Evolutionary conservation across 2,329 filamentous ascomycete species (phyloP).

Genomic region (Fusarium phyllophilum): DNA sequence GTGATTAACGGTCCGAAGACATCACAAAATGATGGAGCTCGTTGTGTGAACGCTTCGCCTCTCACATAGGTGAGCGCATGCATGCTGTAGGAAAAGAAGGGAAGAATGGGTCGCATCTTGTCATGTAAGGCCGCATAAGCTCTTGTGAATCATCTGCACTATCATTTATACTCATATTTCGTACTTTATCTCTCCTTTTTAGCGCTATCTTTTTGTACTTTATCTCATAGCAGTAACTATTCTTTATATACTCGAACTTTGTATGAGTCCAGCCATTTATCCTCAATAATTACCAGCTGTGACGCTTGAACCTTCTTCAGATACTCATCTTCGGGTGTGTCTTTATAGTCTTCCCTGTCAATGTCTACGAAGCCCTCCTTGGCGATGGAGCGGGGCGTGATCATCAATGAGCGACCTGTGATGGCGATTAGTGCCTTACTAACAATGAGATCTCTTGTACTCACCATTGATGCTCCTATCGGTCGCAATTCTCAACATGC

Average conservation of each 20-base stretch:
- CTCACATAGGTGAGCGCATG: background rate
- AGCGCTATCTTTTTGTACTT: background rate
- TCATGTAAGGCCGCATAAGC: fast-evolving
- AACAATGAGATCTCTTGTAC: background rate
- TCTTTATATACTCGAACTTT: slow-evolving; percentile 33
- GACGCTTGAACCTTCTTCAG: slow-evolving; percentile 24
- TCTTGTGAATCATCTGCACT: no score
- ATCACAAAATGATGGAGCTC: slow-evolving; percentile 11
- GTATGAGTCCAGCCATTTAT: slow-evolving; percentile 34
- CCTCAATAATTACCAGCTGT: slow-evolving; percentile 32
- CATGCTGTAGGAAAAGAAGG: fast-evolving
- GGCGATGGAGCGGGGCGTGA: slow-evolving; percentile 30
- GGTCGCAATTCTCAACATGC: slow-evolving; percentile 49
- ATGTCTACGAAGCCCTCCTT: slow-evolving; percentile 35
- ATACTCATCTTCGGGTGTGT: slow-evolving; percentile 28
- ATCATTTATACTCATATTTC: background rate
- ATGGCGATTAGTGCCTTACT: background rate
- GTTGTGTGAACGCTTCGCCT: slow-evolving; percentile 17
- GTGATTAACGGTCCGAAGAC: slow-evolving; percentile 12
- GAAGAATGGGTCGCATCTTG: background rate
- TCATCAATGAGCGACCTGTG: slow-evolving; percentile 33
- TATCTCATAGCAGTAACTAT: background rate
- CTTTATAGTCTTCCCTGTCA: slow-evolving; percentile 36
- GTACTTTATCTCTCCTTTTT: background rate
- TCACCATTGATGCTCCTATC: slow-evolving; percentile 45